Evolutionary conservation across 192 early-diverging fungal species (phyloP), one percentile per base, ranked within the genome.

Genomic region (Umbelopsis vinacea): DNA sequence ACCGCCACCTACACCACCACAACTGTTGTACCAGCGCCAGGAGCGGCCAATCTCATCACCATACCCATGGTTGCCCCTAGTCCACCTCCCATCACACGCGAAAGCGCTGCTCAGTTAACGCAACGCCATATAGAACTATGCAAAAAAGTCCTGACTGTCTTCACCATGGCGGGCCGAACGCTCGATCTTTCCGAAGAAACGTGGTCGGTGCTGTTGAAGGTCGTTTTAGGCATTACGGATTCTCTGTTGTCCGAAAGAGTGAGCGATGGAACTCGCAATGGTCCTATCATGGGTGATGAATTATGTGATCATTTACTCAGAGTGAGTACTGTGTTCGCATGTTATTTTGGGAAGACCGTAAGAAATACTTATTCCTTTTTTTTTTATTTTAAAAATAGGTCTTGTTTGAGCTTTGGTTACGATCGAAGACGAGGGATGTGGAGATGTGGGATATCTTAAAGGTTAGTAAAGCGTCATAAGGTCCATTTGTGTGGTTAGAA

Each of bases 391-490:
- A 29, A 2, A 29, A 43, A 4, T 71, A 89, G 88, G 83, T 86
- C 10, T 75, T 93, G 38, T 84, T 92, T 75, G 93, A 96, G 68
- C 74, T 93, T 63, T 95, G 93, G 93, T 79, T 95, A 48, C 74
- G 92, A 22, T 92, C 92, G 48, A 82, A 82, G 37, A 87, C 85
- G 23, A 82, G 75, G 46, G 73, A 86, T 54, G 87, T 90, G 12
- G 87, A 91, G 33, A 90, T 94, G 88, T 96, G 93, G 93, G 84
- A 94, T 66, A 85, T 86, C 73, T 78, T 96, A 46, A 90, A 93
- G 75, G 79, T 76, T 63, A 50, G 40, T 3, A 3, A 72, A 77
- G 74, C 14, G 45, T 8, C 0, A 21, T n/a, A 15, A 48, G 0
- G 1, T 22, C 40, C 19, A 57, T 35, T 15, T 37, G n/a, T 24